Evolutionary conservation across 2,329 filamentous ascomycete species (phyloP), one percentile per base, ranked within the genome.

Genomic region (Aspergillus sclerotialis): DNA sequence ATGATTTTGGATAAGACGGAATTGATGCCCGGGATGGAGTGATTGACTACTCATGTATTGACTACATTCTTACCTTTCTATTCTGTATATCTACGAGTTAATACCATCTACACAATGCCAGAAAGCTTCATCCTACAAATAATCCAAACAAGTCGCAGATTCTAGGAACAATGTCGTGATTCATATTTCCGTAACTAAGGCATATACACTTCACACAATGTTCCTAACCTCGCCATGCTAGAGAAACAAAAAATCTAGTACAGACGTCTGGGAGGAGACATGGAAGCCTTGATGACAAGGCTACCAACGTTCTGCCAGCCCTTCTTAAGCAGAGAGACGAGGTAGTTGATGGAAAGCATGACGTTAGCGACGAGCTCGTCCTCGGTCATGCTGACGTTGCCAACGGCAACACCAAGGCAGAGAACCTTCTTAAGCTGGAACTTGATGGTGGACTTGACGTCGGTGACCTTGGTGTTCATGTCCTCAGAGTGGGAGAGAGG

Each of bases 401-500:
- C 92, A 64, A 98, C 86, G 58, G 92, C 92, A 67, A 96, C 90
- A 84, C 90, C 92, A 81, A 98, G 89, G 80, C 92, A 98, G 58
- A 98, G 80, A 69, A 98, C 92, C 86, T 98, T 98, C 87, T 98
- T 98, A 64, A 98, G 80, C 81, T 98, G 89, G 84, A 98, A 98
- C 84, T 98, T 98, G 84, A 98, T 96, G 72, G 92, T 98, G 60
- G 87, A 94, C 84, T 95, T 96, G 80, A 98, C 90, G 70, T 98
- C 92, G 75, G 76, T 94, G 78, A 96, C 87, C 83, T 94, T 95
- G 78, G 73, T 79, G 68, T 73, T 76, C 55, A 98, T 82, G 68
- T 96, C 90, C 65, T 98, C 92, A 68, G 76, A 69, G 84, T 98
- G 92, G 50, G 89, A 95, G 73, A 98, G 85, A 55, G 92, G 92